Evolutionary conservation across 1,139 yeast species (phyloP).

Genomic region (Yamadazyma sp.): DNA sequence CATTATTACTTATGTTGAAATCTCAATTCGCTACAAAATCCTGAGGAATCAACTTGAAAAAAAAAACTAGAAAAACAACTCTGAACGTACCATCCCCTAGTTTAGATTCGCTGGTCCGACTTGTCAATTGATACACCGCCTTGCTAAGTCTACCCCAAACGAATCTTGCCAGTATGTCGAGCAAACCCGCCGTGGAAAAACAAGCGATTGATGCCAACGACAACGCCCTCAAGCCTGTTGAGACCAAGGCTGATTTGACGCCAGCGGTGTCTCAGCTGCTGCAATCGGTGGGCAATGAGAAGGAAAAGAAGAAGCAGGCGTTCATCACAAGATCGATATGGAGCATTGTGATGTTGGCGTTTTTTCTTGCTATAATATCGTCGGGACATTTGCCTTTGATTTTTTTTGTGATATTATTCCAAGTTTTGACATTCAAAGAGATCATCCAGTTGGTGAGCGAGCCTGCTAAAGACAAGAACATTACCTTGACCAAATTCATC

Average conservation of each 20-base stretch:
- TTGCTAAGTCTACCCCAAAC: too few species aligned
- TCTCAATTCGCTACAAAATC: conserved; percentile 3
- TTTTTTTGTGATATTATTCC: conserved; percentile 66
- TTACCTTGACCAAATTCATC: conserved; percentile 80
- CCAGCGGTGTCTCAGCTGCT: conserved; percentile 3
- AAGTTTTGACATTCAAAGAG: conserved; percentile 84
- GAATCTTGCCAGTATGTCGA: background rate
- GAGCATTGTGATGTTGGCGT: conserved; percentile 88
- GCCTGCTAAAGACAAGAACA: conserved; percentile 78
- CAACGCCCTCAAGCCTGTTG: background rate
- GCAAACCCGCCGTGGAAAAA: background rate
- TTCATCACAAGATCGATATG: conserved; percentile 89
- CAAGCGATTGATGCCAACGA: background rate
- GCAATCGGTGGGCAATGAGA: conserved; percentile 25
- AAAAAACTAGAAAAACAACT: background rate
- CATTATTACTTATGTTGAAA: background rate
- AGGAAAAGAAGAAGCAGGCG: conserved; percentile 74
- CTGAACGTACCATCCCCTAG: background rate
- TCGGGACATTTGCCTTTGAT: conserved; percentile 88
- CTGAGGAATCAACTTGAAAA: background rate
- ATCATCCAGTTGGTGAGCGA: conserved; percentile 83
- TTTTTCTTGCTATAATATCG: conserved; percentile 70
- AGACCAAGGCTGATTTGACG: background rate
- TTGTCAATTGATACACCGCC: too few species aligned
- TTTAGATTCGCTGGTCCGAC: too few species aligned